Percentiles rank a stretch among this genome's conserved stretches.
phyloP scores from a whole-genome alignment of 345 rosid species.

The Fremontodendron californicum region DNA sequence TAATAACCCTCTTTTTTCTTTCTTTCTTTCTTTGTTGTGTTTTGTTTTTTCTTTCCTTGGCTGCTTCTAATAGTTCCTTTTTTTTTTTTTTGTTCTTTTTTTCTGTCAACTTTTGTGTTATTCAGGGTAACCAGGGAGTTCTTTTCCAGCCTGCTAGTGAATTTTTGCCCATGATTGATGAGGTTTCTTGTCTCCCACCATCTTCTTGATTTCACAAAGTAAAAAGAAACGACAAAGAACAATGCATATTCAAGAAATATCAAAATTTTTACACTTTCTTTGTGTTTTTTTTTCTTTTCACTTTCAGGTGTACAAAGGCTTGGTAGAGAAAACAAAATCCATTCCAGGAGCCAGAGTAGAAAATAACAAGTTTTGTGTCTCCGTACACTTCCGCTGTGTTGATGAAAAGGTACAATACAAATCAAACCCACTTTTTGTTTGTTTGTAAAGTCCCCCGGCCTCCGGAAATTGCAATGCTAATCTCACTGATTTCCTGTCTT shows the following conservation, averaged over 20 bases:
- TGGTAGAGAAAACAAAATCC: constrained; percentile 61
- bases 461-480: background rate
- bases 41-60: background rate
- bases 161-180: constrained; percentile 76
- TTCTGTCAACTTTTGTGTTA: background rate
- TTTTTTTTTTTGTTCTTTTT: too few species aligned
- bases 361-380: constrained; percentile 87
- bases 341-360: constrained; percentile 79
- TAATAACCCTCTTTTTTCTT: background rate
- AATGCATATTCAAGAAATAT: background rate
- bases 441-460: too few species aligned
- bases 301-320: constrained; percentile 43
- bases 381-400: constrained; percentile 91
- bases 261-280: too few species aligned
- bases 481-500: background rate
- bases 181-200: constrained; percentile 37
- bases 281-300: too few species aligned
- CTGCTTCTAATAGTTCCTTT: background rate
- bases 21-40: too few species aligned
- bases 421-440: background rate
- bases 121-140: constrained; percentile 47
- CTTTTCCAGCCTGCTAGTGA: constrained; percentile 81
- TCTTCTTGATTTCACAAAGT: background rate
- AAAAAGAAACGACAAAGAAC: background rate
- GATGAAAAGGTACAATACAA: constrained; percentile 68